Percentiles rank a stretch among this genome's conserved stretches.
Evolutionary conservation across 768 basidiomycete species (phyloP).

Genomic region (Rhodotorula graminis): DNA sequence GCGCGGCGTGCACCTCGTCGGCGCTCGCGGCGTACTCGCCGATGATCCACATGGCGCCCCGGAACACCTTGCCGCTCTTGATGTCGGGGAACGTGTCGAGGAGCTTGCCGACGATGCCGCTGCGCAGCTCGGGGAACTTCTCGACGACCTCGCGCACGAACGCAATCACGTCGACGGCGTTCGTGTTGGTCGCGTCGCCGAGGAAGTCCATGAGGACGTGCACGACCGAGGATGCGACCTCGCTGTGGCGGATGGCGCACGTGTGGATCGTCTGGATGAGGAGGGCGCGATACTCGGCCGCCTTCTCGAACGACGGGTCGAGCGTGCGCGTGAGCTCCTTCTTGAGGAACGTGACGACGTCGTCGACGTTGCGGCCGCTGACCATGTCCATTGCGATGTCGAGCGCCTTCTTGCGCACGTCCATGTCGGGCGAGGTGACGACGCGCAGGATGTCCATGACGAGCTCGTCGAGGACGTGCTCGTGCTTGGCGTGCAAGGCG

Average conservation of each 20-base stretch:
- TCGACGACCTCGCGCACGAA: slow-evolving; percentile 91
- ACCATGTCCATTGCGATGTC: slow-evolving; percentile 86
- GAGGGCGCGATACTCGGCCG: slow-evolving; percentile 88
- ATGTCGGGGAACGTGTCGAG: slow-evolving; percentile 74
- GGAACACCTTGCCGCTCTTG: slow-evolving; percentile 94
- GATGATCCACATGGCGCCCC: slow-evolving; percentile 95
- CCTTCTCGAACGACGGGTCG: slow-evolving; percentile 80
- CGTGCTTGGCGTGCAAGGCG: slow-evolving; percentile 72
- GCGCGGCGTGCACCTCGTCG: slow-evolving; percentile 64
- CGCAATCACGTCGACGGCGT: slow-evolving; percentile 88
- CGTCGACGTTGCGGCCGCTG: slow-evolving; percentile 88
- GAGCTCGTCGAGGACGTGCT: slow-evolving; percentile 73
- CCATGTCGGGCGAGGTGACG: slow-evolving; percentile 76
- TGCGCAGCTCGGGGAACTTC: slow-evolving; percentile 84
- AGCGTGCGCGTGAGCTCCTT: slow-evolving; percentile 93
- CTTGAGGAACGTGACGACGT: slow-evolving; percentile 92
- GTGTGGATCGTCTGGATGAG: slow-evolving; percentile 96
- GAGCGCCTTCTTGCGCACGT: slow-evolving; percentile 89
- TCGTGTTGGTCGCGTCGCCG: slow-evolving; percentile 94
- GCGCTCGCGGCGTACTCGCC: slow-evolving; percentile 78
- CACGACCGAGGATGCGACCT: slow-evolving; percentile 91
- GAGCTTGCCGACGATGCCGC: slow-evolving; percentile 77
- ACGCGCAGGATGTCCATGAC: slow-evolving; percentile 96
- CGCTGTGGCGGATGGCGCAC: slow-evolving; percentile 91
- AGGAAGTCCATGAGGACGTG: slow-evolving; percentile 74